Conservation (phyloP, 495 filamentous ascomycete species). For the Neurospora sp. region DNA sequence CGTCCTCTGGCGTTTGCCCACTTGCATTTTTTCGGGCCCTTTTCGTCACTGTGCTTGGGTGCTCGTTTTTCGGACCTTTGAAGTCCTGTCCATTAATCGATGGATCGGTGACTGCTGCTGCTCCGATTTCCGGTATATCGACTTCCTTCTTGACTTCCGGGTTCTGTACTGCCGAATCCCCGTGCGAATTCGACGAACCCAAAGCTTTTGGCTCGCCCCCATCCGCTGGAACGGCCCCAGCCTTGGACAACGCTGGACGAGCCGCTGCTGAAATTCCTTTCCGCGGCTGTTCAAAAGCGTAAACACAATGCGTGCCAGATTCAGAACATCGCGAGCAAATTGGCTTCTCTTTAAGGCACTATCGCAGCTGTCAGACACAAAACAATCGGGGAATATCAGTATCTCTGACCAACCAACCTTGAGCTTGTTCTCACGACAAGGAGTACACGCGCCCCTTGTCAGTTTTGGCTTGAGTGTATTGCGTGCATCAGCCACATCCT, state of each 20-base stretch:
- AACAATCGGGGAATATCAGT: neutral
- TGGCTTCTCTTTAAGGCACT: neutral
- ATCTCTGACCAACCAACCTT: neutral
- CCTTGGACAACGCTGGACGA: neutral
- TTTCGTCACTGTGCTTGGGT: neutral
- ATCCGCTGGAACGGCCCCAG: neutral
- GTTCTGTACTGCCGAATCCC: neutral
- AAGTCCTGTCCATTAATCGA: neutral
- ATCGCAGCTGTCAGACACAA: neutral
- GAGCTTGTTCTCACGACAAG: neutral
- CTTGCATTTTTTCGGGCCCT: neutral
- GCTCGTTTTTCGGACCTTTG: neutral
- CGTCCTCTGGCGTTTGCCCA: neutral
- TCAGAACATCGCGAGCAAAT: neutral
- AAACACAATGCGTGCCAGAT: neutral
- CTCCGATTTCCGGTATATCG: neutral
- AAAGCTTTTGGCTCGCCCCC: neutral
- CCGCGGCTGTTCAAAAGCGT: neutral
- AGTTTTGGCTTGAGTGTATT: neutral
- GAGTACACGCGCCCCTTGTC: neutral
- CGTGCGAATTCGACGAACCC: neutral
- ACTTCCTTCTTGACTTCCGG: neutral
- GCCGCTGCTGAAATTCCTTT: neutral
- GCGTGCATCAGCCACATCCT: neutral
- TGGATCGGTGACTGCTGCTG: neutral